Base-by-base conservation (phyloP, 2,329 filamentous ascomycete genomes). In the Penicillium sp. region DNA sequence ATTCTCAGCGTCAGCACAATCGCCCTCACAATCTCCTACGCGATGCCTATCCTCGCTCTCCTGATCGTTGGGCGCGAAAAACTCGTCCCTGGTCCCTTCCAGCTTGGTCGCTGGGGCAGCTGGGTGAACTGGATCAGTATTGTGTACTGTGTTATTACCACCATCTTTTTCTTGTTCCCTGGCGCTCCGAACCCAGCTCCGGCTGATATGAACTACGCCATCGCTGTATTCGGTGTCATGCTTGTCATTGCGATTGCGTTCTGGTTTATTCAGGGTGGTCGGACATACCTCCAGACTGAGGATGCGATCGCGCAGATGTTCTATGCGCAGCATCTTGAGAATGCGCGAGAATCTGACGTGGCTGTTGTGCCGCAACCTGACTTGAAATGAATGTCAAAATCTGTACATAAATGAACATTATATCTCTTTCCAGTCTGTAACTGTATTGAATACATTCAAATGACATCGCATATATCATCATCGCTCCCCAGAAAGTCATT, bases 171-270 rank as follows among this genome's bases (percentile, higher is more conserved):
- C 73, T 79, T 82, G 62, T 82, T 82, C 58, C 80, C 80, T 0
- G 65, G 66, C 0, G 53, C 51, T 0, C 80, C 80, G 0, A 74
- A 74, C 52, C 80, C 80, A 0, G 56, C 72, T 0, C 63, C 70
- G 0, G 66, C 68, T n/a, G 78, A 82, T 53, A 82, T 82, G 80
- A 83, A 83, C 64, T 83, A 77, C 60, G 80, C 81, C 6, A 81
- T 82, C 58, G 80, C 76, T 1, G 80, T 82, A 0, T 82, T 83
- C 58, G 80, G 78, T 1, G 72, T 82, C 21, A 81, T 82, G 79
- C 56, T 82, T 47, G 68, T 81, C 2, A 70, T 82, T 7, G 71
- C 79, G 0, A 36, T 81, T 1, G 70, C 65, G 0, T 82, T 82
- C 54, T 83, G 80, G 79, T 66, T 81, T 34, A 47, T 79, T 36